phyloP scores from a whole-genome alignment of 495 filamentous ascomycete genomes.

The Talaromyces thailandensis region DNA sequence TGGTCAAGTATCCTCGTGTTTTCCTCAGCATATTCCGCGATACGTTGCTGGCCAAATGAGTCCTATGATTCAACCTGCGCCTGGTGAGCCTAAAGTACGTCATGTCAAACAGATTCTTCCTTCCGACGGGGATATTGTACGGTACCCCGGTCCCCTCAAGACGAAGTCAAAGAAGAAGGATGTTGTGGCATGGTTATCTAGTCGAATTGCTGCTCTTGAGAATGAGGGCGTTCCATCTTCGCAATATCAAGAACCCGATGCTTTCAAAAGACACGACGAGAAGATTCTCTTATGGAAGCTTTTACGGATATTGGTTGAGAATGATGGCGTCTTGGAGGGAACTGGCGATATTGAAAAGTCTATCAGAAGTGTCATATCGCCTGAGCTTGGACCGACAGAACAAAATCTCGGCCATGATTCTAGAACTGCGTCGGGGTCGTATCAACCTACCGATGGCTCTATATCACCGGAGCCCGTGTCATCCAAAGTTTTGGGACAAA shows the following conservation, averaged over 20 bases:
- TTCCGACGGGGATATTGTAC: slow-evolving; percentile 58
- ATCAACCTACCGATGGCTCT: slow-evolving; percentile 17
- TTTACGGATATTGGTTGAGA: slow-evolving; percentile 67
- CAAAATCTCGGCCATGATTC: slow-evolving; percentile 14
- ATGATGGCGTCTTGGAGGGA: slow-evolving; percentile 78
- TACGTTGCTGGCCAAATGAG: slow-evolving; percentile 63
- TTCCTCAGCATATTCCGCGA: slow-evolving; percentile 80
- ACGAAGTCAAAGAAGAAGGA: slow-evolving; percentile 95
- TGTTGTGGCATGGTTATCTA: slow-evolving; percentile 67
- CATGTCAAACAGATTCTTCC: slow-evolving; percentile 61
- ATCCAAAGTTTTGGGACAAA: slow-evolving; percentile 52
- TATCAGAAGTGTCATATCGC: slow-evolving; percentile 64
- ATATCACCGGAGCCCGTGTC: slow-evolving; percentile 54
- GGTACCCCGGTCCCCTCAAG: slow-evolving; percentile 85
- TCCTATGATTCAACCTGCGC: slow-evolving; percentile 74
- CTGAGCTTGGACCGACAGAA: slow-evolving; percentile 37
- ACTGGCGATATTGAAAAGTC: slow-evolving; percentile 62
- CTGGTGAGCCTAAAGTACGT: slow-evolving; percentile 73
- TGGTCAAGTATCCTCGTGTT: slow-evolving; percentile 71
- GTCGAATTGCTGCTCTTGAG: slow-evolving; percentile 65
- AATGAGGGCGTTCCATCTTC: slow-evolving; percentile 41
- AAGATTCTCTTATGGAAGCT: slow-evolving; percentile 84
- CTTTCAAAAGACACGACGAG: slow-evolving; percentile 67
- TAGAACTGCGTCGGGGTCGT: slow-evolving; percentile 17
- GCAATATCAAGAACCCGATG: slow-evolving; percentile 40